Conservation (phyloP, 306 rosid species). For the Gastrolobium bilobum region DNA sequence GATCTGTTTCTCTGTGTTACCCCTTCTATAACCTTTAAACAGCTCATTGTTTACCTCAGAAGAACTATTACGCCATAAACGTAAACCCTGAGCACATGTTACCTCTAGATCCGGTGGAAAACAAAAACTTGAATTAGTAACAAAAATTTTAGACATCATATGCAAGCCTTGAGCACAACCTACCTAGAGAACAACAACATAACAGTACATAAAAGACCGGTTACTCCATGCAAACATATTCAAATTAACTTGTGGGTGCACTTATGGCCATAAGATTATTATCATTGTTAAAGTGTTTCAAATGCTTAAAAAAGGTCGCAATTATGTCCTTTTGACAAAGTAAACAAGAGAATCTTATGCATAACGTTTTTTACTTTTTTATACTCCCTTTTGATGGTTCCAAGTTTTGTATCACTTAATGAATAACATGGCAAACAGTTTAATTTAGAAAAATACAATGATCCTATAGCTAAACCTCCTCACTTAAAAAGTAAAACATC, state of each 20-base stretch:
- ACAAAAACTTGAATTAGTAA: constrained; percentile 36
- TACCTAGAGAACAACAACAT: constrained; percentile 20
- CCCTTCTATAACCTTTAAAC: constrained; percentile 71
- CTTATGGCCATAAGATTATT: neutral
- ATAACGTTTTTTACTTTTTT: too few relatives aligned
- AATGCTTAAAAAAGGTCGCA: constrained; percentile 32
- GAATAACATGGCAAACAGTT: constrained; percentile 15
- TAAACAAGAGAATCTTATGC: neutral
- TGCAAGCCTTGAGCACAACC: constrained; percentile 34
- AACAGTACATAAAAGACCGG: neutral
- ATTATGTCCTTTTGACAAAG: neutral
- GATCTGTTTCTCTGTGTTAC: constrained; percentile 65
- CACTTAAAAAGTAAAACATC: neutral
- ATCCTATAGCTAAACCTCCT: neutral
- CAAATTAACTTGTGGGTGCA: constrained; percentile 25
- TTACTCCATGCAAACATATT: constrained; percentile 17
- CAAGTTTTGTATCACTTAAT: neutral
- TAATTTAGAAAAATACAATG: neutral
- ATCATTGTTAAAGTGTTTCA: constrained; percentile 28
- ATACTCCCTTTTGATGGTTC: neutral
- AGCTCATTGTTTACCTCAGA: constrained; percentile 71
- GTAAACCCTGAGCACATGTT: constrained; percentile 69
- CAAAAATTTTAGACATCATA: constrained; percentile 17
- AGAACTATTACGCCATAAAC: constrained; percentile 81
- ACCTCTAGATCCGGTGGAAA: constrained; percentile 59